Percentiles rank a stretch among this genome's conserved stretches.
Conservation (phyloP, 169 alveolate species). For the Plasmodium falciparum region DNA sequence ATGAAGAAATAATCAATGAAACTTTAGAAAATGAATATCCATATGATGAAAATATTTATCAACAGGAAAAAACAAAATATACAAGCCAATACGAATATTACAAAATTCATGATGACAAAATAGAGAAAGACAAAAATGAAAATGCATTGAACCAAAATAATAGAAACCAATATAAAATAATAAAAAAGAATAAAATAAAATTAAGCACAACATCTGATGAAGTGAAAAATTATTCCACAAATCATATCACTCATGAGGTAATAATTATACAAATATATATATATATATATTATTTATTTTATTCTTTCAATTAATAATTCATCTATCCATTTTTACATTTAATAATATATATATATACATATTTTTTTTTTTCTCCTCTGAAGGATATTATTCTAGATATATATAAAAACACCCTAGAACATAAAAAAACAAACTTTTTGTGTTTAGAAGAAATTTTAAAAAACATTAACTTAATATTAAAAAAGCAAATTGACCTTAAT, state of each 20-base stretch:
- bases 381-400: slow-evolving; percentile 39
- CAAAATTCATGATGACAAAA: no score
- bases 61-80: no score
- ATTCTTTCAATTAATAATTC: not conserved
- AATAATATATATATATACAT: no score
- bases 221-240: not conserved
- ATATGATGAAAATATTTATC: no score
- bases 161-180: no score
- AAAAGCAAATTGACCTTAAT: slow-evolving; percentile 31
- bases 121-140: no score
- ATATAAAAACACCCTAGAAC: slow-evolving; percentile 46
- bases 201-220: not conserved
- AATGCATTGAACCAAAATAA: no score
- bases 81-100: no score
- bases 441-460: slow-evolving; percentile 66
- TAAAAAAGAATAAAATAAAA: not conserved
- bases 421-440: slow-evolving; percentile 41
- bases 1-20: no score
- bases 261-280: not conserved
- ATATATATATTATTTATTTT: not conserved
- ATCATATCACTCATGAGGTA: slow-evolving; percentile 8
- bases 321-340: no score
- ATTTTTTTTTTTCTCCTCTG: not conserved
- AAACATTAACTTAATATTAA: slow-evolving; percentile 24
- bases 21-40: no score